Conservation (phyloP, 352 stramenopile species). For the Phytopythium montanum region DNA sequence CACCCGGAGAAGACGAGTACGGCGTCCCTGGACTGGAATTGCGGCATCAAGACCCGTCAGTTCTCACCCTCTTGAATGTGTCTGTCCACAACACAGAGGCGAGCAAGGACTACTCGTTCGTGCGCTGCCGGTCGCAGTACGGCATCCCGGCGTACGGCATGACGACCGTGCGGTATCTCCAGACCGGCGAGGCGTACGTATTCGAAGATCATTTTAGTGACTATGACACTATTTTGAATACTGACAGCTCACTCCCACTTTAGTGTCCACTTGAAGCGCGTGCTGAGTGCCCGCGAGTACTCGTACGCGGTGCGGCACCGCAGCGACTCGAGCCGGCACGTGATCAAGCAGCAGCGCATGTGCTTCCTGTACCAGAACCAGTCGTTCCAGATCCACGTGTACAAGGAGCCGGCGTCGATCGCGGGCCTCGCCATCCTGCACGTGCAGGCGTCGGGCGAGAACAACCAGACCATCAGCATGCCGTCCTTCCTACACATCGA, state of each 20-base stretch:
- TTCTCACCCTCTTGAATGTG: conserved; percentile 7
- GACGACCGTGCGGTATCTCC: conserved; percentile 80
- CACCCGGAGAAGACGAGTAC: conserved; percentile 63
- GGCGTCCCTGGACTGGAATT: conserved; percentile 1
- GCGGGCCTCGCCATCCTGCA: conserved; percentile 67
- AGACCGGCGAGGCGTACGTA: conserved; percentile 72
- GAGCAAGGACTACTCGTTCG: conserved; percentile 85
- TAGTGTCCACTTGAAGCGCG: conserved; percentile 81
- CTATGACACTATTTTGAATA: too few relatives aligned
- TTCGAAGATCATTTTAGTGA: neutral
- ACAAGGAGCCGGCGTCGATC: conserved; percentile 72
- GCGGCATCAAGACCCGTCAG: neutral
- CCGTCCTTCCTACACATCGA: conserved; percentile 72
- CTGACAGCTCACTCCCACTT: neutral
- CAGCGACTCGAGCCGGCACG: conserved; percentile 52
- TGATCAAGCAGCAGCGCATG: conserved; percentile 88
- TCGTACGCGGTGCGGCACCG: conserved; percentile 81
- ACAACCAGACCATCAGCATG: conserved; percentile 54
- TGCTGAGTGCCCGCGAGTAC: conserved; percentile 80
- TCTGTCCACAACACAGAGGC: conserved; percentile 28
- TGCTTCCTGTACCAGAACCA: conserved; percentile 87
- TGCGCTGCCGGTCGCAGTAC: conserved; percentile 81
- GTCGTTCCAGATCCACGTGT: conserved; percentile 85
- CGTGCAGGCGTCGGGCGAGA: conserved; percentile 67
- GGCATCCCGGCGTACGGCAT: conserved; percentile 83